Base-by-base conservation (phyloP, 768 basidiomycete species). In the Lactarius indigo region DNA sequence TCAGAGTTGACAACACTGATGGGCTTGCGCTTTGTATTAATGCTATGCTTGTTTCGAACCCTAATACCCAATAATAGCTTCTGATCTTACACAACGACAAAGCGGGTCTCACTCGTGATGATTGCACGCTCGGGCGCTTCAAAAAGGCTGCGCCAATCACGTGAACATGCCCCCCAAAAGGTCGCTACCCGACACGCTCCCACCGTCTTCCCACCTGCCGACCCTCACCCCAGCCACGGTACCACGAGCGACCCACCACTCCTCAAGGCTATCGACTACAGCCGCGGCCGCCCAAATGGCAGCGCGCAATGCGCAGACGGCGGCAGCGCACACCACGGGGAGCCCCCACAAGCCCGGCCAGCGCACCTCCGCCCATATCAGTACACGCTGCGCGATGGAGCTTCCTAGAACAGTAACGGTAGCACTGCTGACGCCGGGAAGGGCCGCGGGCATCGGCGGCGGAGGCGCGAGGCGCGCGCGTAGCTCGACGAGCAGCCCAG, bases 161-260 rank as follows among this genome's bases (percentile, higher is more conserved):
- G 63, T 68, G 57, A 68, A 64, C 33, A 68, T 55, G 8, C 62
- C 66, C 20, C 58, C 33, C 30, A 68, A 39, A 12, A 67, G 39
- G 12, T 67, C 66, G 20, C 58, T 9, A 3, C 66, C 66, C 18
- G 66, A 67, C 57, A 67, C 62, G 23, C 61, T 67, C 52, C 47
- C n/a, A 26, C 58, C 66, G 1, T 67, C 62, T 8, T 67, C 66
- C 66, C 66, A 67, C 52, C 62, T 50, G n/a, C 66, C 66, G 8
- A 67, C 47, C 62, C 58, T 63, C 2, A 67, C 62, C 15, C 66
- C 30, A 15, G 18, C 62, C 5, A 17, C 62, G 2, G 28, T 31
- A 17, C 30, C 39, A 3, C 33, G 39, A 30, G 17, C 15, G 10
- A 8, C 47, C 39, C 52, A 6, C 6, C 23, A 47, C 33, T n/a